Evolutionary conservation across 2,329 filamentous ascomycete genomes (phyloP).

Genomic region (Neospermospora avenae): DNA sequence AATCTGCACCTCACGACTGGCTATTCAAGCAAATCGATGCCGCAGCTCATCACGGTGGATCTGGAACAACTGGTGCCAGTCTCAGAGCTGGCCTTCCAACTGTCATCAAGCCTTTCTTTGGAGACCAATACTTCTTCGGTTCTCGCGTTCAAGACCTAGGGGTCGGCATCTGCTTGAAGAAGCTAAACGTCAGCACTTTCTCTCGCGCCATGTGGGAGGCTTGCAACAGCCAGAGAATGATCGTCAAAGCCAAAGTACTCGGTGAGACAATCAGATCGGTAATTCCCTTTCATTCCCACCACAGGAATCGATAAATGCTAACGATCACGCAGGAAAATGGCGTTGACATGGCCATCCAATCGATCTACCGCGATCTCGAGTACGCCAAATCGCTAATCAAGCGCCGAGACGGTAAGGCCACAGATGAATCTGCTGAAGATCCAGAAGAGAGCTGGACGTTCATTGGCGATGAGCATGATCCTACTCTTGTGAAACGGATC

Average conservation of each 20-base stretch:
- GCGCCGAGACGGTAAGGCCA: slow-evolving; percentile 53
- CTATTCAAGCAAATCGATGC: slow-evolving; percentile 92
- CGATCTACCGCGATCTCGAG: slow-evolving; percentile 90
- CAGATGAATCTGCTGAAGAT: slow-evolving; percentile 54
- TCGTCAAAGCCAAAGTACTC: slow-evolving; percentile 74
- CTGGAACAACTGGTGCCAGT: slow-evolving; percentile 91
- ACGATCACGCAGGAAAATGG: slow-evolving; percentile 69
- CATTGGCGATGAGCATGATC: slow-evolving; percentile 53
- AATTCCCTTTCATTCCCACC: slow-evolving; percentile 37
- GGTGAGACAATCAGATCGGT: slow-evolving; percentile 87
- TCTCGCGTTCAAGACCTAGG: slow-evolving; percentile 86
- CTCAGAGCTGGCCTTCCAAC: slow-evolving; percentile 88
- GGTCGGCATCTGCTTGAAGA: slow-evolving; percentile 85
- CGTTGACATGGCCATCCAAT: slow-evolving; percentile 85
- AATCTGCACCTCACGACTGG: slow-evolving; percentile 94
- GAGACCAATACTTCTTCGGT: slow-evolving; percentile 96
- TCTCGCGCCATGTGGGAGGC: slow-evolving; percentile 87
- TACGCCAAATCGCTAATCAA: slow-evolving; percentile 85
- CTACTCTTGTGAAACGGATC: slow-evolving; percentile 31
- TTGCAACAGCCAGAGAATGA: slow-evolving; percentile 87
- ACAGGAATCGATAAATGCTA: slow-evolving; percentile 21
- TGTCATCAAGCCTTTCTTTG: slow-evolving; percentile 95
- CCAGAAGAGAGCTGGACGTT: slow-evolving; percentile 89
- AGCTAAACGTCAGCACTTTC: slow-evolving; percentile 83
- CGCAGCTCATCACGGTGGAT: slow-evolving; percentile 89